Percentiles rank a stretch among this genome's conserved stretches.
Evolutionary conservation across 2,329 filamentous ascomycete genomes (phyloP).

Genomic region (Ilyonectria sp.): DNA sequence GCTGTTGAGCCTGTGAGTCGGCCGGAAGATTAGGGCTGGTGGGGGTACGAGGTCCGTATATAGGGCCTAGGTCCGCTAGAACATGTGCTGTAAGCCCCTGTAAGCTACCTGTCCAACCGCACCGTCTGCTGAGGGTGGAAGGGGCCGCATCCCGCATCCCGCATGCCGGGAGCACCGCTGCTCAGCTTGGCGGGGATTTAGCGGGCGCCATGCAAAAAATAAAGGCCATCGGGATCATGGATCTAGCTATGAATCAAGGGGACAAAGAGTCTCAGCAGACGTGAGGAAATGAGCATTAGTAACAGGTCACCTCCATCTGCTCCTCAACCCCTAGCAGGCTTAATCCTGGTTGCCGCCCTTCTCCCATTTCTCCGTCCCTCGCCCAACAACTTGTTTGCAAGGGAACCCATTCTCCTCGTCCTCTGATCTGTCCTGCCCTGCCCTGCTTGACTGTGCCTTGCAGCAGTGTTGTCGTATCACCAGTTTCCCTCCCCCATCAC

Average conservation of each 20-base stretch:
- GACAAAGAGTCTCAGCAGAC: constrained; percentile 1
- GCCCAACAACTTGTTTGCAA: constrained; percentile 12
- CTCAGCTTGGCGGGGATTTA: constrained; percentile 5
- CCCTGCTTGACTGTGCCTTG: constrained; percentile 1
- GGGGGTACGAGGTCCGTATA: constrained; percentile 17
- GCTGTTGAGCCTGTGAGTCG: not conserved
- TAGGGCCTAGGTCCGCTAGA: not conserved
- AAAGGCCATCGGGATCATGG: constrained; percentile 18
- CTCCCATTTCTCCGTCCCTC: constrained; percentile 19
- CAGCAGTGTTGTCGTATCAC: not conserved
- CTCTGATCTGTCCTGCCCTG: not conserved
- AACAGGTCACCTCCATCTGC: constrained; percentile 9
- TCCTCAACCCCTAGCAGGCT: constrained; percentile 4
- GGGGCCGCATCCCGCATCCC: constrained; percentile 22
- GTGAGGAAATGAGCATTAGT: not conserved
- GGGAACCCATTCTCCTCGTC: not conserved
- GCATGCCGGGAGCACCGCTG: constrained; percentile 25
- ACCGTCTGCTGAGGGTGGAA: constrained; percentile 6
- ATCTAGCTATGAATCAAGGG: not conserved
- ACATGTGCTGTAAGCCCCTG: not conserved
- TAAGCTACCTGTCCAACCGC: not conserved
- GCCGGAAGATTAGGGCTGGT: not conserved
- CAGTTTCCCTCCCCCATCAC: constrained; percentile 11
- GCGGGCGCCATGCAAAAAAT: constrained; percentile 12
- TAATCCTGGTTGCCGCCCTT: constrained; percentile 18